Percentiles rank a stretch among this genome's conserved stretches.
Conservation (phyloP, 768 basidiomycete species). For the Lenzites betulinus region DNA sequence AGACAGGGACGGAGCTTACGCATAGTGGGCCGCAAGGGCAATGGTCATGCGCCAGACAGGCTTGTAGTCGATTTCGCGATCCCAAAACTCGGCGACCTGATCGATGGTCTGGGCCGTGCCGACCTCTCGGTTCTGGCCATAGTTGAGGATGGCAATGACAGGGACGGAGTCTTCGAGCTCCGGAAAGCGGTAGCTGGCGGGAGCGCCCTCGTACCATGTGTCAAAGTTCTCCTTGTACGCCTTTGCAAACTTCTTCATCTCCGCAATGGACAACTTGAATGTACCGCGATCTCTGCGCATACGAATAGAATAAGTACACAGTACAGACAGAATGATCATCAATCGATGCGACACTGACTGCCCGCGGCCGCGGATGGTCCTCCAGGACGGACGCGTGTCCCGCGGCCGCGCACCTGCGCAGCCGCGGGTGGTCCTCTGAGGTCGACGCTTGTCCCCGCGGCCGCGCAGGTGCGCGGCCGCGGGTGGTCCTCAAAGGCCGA, state of each 20-base stretch:
- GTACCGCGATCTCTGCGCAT: neutral
- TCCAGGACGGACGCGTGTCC: too few species aligned
- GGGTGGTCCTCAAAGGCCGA: too few species aligned
- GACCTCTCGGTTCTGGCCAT: neutral
- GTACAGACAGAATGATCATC: neutral
- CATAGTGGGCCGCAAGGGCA: neutral
- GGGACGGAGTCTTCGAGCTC: neutral
- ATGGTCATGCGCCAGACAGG: neutral
- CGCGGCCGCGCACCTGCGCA: too few species aligned
- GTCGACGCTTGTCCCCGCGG: too few species aligned
- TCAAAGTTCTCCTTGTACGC: neutral
- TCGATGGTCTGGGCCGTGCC: neutral
- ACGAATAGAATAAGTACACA: too few species aligned
- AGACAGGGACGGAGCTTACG: neutral
- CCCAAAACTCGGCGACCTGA: neutral
- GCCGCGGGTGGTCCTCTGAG: too few species aligned
- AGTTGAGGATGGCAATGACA: neutral
- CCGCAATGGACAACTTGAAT: neutral
- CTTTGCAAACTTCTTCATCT: neutral
- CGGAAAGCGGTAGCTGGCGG: neutral
- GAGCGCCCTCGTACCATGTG: neutral
- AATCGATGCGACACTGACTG: too few species aligned
- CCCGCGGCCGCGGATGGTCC: too few species aligned
- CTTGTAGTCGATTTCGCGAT: neutral
- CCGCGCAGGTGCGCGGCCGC: too few species aligned